These are phyloP conservation scores for Kwoniella mangroviensis DNA, from an alignment of 768 basidiomycete species.

Conservation along the genomic window DNA sequence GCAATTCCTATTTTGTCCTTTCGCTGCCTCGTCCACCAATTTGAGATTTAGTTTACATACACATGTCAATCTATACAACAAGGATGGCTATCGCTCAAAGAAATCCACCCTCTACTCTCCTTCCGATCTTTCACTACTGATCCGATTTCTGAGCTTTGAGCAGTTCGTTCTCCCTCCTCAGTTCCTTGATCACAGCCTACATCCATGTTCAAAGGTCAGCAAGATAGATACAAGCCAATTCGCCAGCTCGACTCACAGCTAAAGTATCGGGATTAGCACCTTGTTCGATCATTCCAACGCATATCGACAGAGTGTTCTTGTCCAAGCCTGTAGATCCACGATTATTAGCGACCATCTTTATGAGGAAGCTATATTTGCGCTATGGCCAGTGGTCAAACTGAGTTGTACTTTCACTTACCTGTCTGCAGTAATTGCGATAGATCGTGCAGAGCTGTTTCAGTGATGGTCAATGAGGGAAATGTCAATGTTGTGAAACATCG, in stretches of 20 bases:
- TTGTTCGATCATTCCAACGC: constrained; percentile 87
- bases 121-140: not conserved
- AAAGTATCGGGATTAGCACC: constrained; percentile 91
- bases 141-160: constrained; percentile 46
- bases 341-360: not conserved
- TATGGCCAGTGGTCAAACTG: too few relatives aligned
- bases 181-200: constrained; percentile 82
- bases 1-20: not conserved
- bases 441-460: constrained; percentile 68
- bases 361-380: too few relatives aligned
- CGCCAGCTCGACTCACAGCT: constrained; percentile 65
- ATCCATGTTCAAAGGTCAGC: not conserved
- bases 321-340: constrained; percentile 63
- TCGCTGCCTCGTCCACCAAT: not conserved
- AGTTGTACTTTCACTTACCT: constrained; percentile 48
- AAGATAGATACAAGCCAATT: not conserved
- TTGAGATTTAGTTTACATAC: not conserved
- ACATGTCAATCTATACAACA: not conserved
- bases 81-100: not conserved
- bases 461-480: not conserved
- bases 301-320: constrained; percentile 88
- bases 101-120: not conserved
- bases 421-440: constrained; percentile 88
- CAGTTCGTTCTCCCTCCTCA: constrained; percentile 70
- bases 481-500: too few relatives aligned